Conservation (phyloP, 73 alveolate species). For the Durusdinium trenchii region DNA sequence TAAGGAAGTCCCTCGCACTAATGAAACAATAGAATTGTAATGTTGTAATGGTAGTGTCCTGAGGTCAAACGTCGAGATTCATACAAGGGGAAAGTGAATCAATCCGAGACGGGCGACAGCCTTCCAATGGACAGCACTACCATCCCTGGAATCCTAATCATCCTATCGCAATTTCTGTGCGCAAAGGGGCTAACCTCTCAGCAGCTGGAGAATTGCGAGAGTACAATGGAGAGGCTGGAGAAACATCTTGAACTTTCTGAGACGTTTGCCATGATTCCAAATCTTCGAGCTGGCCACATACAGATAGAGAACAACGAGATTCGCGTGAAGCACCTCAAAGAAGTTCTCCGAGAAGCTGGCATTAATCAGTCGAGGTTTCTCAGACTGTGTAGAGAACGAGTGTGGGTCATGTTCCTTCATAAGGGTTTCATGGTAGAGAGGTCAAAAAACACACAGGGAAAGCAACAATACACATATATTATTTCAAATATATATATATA, state of each 20-base stretch:
- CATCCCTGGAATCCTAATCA: neutral
- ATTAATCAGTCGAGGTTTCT: neutral
- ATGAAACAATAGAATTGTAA: too few species aligned
- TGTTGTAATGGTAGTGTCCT: too few species aligned
- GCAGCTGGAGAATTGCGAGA: neutral
- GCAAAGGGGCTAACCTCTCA: neutral
- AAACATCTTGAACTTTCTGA: neutral
- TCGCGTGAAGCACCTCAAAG: neutral
- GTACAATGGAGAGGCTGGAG: neutral
- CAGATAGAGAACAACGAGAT: neutral
- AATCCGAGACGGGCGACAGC: neutral
- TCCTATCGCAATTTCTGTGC: neutral
- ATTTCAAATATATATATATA: too few species aligned
- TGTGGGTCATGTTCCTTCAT: too few species aligned
- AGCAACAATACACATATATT: too few species aligned
- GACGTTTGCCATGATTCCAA: neutral
- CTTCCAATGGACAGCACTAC: conserved; percentile 12
- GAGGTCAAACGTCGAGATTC: neutral
- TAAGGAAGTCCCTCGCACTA: too few species aligned
- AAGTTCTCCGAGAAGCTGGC: neutral
- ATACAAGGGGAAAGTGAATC: conserved; percentile 13
- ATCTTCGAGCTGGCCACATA: neutral
- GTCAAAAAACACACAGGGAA: too few species aligned
- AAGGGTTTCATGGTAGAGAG: too few species aligned
- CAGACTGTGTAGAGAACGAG: neutral